Base-by-base conservation (phyloP, 352 stramenopile genomes). In the Blastocystis hominis region DNA sequence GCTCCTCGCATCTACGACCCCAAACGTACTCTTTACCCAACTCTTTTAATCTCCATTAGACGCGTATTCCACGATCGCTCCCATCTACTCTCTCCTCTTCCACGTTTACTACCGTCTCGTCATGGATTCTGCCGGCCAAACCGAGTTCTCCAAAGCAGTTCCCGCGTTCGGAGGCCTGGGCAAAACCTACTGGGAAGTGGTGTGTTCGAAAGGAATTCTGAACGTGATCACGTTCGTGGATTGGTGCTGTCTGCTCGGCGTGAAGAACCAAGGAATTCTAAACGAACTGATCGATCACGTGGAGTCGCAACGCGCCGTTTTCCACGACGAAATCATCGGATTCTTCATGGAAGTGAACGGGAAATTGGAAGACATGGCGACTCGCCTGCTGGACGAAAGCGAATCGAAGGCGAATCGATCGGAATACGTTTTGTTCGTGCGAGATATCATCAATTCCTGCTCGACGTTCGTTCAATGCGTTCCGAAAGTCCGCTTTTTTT, bases 301-400 rank as follows among this genome's bases (percentile, higher is more conserved):
- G 38, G 72, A 59, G 40, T 46, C 66, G 30, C 15, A 66, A 17
- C 30, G 44, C 20, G 34, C 53, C 13, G 15, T 3, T 9, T 66
- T 84, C 72, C 72, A 61, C 46, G 72, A 84, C 44, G 72, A 84
- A 66, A 68, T 68, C 44, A 84, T 84, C 40, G 72, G 72, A 9
- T 84, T 64, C 17, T 66, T 84, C 24, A 30, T 54, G 50, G 3
- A 7, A 9, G 55, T 46, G 0, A 44, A 6, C 9, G n/a, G 62
- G 17, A 84, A 84, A 53, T 46, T 84, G n/a, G 72, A 84, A 53
- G 72, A 84, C 17, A 66, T 68, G 40, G 47, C 54, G 17, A 84
- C 66, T n/a, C 30, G 17, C 38, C 72, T 84, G 17, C 20, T 66
- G 50, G 53, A 84, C 38, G 7, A 66, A 1, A 68, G 30, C 10